These are phyloP conservation scores for Silene noctiflora DNA, from an alignment of 179 eudicot genomes.

Conservation along the genomic window DNA sequence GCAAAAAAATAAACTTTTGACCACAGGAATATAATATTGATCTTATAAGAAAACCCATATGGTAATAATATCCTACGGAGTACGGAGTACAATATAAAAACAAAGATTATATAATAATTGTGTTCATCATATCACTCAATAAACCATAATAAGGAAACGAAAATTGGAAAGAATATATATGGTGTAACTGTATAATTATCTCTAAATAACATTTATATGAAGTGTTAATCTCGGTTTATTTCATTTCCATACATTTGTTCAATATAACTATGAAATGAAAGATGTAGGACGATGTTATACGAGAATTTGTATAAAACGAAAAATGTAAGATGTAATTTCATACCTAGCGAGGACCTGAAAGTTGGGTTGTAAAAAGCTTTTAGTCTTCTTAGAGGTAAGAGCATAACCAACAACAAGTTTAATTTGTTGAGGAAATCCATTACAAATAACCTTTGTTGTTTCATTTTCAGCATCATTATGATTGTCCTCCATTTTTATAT, in stretches of 20 bases:
- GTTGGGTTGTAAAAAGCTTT: constrained; percentile 71
- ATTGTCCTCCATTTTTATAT: constrained; percentile 25
- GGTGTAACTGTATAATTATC: too few relatives aligned
- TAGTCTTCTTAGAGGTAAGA: constrained; percentile 67
- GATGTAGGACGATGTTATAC: too few relatives aligned
- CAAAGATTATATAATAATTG: not conserved
- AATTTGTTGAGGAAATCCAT: constrained; percentile 34
- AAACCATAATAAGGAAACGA: too few relatives aligned
- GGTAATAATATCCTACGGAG: not conserved
- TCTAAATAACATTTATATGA: too few relatives aligned
- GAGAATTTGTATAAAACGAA: too few relatives aligned
- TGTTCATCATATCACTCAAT: too few relatives aligned
- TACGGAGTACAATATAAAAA: too few relatives aligned
- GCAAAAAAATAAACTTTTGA: constrained; percentile 1
- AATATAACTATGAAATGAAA: too few relatives aligned
- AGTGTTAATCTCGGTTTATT: too few relatives aligned
- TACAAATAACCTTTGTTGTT: constrained; percentile 24
- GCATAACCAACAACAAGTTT: constrained; percentile 66
- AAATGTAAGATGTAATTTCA: not conserved
- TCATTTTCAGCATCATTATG: not conserved
- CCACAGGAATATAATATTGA: not conserved
- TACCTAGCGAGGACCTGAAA: constrained; percentile 66
- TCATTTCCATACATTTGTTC: too few relatives aligned
- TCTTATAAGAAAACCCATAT: not conserved
- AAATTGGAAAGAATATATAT: too few relatives aligned